A percentile compares a stretch with the other conserved stretches of the same genome.
phyloP scores from a whole-genome alignment of 371 early-diverging fungal genomes.

The Mucor sp. region DNA sequence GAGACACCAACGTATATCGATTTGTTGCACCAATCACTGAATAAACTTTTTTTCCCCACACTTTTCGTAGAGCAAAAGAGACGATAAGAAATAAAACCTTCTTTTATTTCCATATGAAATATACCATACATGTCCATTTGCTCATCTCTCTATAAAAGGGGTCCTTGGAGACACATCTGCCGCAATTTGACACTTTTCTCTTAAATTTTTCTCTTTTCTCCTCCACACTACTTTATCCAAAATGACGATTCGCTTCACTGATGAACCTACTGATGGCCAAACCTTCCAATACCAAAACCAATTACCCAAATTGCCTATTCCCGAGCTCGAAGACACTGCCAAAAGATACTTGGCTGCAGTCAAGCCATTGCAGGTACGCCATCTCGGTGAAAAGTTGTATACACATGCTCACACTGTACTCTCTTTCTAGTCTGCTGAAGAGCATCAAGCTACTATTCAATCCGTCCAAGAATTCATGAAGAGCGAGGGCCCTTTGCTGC shows the following conservation, averaged over 20 bases:
- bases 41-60: constrained; percentile 15
- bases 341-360: constrained; percentile 73
- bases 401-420: neutral
- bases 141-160: neutral
- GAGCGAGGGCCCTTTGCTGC: constrained; percentile 76
- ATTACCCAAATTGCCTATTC: constrained; percentile 86
- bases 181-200: neutral
- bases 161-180: neutral
- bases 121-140: neutral
- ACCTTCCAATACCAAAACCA: constrained; percentile 59
- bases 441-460: constrained; percentile 63
- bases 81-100: neutral
- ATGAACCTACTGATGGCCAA: constrained; percentile 27
- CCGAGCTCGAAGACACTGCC: constrained; percentile 82
- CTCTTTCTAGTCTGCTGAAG: constrained; percentile 41
- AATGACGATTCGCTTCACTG: constrained; percentile 16
- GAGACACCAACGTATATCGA: constrained; percentile 51
- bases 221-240: too few relatives aligned
- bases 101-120: neutral
- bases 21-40: constrained; percentile 19
- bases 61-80: neutral
- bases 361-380: constrained; percentile 70
- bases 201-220: constrained; percentile 6
- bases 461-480: constrained; percentile 73
- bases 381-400: neutral